phyloP scores from a whole-genome alignment of 2,329 filamentous ascomycete genomes.

The Colletotrichum cereale region DNA sequence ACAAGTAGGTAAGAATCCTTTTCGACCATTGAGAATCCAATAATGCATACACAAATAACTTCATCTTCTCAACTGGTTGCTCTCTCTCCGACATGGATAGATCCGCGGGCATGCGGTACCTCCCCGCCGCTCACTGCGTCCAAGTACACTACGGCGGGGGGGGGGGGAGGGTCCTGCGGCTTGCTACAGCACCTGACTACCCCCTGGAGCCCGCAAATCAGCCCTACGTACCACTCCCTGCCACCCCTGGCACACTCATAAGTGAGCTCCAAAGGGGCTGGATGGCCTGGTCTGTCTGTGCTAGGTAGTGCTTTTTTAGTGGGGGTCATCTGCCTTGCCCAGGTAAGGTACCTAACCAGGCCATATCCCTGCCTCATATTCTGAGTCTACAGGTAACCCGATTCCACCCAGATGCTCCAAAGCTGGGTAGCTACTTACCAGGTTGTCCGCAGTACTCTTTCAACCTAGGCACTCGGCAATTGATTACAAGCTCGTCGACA shows the following conservation, averaged over 20 bases:
- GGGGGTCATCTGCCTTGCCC: background rate
- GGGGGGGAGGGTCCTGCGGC: constrained; percentile 10
- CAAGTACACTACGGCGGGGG: background rate
- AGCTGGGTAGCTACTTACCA: background rate
- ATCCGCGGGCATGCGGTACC: background rate
- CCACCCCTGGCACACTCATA: constrained; percentile 2
- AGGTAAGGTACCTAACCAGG: background rate
- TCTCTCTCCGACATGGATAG: background rate
- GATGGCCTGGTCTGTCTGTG: constrained; percentile 26
- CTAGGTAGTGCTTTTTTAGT: constrained; percentile 30
- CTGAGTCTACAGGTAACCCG: background rate
- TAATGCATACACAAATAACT: background rate
- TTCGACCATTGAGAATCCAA: background rate
- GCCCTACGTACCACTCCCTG: constrained; percentile 20
- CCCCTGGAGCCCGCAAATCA: constrained; percentile 36
- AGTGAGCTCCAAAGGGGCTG: constrained; percentile 11
- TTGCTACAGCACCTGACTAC: constrained; percentile 33
- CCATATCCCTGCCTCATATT: constrained; percentile 20
- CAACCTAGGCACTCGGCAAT: background rate
- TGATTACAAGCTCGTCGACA: too few relatives aligned
- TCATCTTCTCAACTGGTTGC: background rate
- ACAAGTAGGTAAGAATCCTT: too few relatives aligned
- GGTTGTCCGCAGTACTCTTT: background rate
- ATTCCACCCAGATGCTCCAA: background rate
- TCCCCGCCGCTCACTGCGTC: background rate